Base-by-base conservation (phyloP, 2,329 filamentous ascomycete genomes). In the Colletotrichum scovillei region DNA sequence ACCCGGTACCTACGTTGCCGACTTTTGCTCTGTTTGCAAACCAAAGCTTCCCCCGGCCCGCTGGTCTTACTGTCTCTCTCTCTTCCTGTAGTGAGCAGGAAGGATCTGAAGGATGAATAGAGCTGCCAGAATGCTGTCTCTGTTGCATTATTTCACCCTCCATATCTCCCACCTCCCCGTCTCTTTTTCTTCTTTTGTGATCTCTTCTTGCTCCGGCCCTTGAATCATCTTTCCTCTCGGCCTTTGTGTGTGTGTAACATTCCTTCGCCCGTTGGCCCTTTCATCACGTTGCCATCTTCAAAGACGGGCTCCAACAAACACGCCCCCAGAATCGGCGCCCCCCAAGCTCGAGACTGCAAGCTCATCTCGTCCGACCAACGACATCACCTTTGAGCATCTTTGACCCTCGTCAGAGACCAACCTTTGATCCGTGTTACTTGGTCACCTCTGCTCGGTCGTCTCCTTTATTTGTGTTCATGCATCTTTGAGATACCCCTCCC, bases 401-500 rank as follows among this genome's bases (percentile, higher is more conserved):
- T 65, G 70, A 70, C 70, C 56, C 56, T 59, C 60, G 24, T 52
- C 26, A 19, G 30, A 64, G 66, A 16, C 56, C 60, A 52, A 62
- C 56, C 49, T 70, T 60, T 52, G 56, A 73, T 68, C 68, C 63
- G 68, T 46, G 67, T 67, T 32, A 63, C 22, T 26, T 69, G 63
- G 63, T 57, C 63, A 63, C 71, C 38, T 24, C 28, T n/a, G 63
- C 68, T 58, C 71, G 68, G 62, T 49, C 71, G n/a, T 59, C 22
- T 62, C 14, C 57, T 56, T 67, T 71, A 19, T 35, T 57, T 66
- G 28, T 59, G 52, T 59, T 74, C 22, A 63, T 60, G 72, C 69
- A 42, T 68, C 63, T n/a, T 72, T 74, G 63, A 74, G 72, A 74
- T 74, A 74, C 72, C 72, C 71, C 67, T 42, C 56, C 28, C 28